These are phyloP conservation scores for Teratosphaeria pseudoeucalypti DNA, from an alignment of 2,329 filamentous ascomycete genomes.

Conservation along the genomic window DNA sequence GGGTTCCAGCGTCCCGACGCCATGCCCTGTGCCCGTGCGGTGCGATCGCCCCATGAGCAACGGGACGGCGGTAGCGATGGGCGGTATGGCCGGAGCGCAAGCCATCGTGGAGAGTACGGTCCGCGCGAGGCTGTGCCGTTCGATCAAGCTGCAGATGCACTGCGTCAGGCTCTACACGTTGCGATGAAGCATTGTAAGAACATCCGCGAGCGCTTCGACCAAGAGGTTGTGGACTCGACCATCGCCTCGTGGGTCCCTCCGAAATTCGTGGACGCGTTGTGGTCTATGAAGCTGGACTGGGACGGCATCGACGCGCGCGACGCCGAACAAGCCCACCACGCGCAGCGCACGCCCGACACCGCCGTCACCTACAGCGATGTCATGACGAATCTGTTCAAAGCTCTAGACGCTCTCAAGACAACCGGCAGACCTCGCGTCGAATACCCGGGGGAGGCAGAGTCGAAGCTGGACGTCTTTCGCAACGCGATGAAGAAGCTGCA, in stretches of 20 bases:
- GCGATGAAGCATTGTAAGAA: constrained; percentile 1
- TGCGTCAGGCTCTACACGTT: constrained; percentile 3
- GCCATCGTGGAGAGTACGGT: neutral
- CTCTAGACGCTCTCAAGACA: neutral
- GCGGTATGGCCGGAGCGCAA: neutral
- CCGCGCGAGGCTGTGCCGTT: neutral
- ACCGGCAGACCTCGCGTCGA: neutral
- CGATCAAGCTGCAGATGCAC: constrained; percentile 2
- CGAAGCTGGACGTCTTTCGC: constrained; percentile 5
- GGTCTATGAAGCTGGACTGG: constrained; percentile 5
- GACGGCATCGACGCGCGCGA: constrained; percentile 1
- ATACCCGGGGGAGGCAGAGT: neutral
- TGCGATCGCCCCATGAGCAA: neutral
- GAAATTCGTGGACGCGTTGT: constrained; percentile 3
- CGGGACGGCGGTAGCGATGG: neutral
- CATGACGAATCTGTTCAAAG: neutral
- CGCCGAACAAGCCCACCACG: neutral
- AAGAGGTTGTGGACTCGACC: constrained; percentile 1
- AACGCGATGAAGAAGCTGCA: constrained; percentile 8
- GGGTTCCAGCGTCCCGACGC: neutral
- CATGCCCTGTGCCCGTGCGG: neutral
- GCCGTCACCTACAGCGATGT: constrained; percentile 1
- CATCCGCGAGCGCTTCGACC: constrained; percentile 4
- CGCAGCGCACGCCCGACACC: neutral
- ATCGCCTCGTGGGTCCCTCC: constrained; percentile 2